Evolutionary conservation across 768 basidiomycete genomes (phyloP).

Genomic region (Kwoniella botswanensis): DNA sequence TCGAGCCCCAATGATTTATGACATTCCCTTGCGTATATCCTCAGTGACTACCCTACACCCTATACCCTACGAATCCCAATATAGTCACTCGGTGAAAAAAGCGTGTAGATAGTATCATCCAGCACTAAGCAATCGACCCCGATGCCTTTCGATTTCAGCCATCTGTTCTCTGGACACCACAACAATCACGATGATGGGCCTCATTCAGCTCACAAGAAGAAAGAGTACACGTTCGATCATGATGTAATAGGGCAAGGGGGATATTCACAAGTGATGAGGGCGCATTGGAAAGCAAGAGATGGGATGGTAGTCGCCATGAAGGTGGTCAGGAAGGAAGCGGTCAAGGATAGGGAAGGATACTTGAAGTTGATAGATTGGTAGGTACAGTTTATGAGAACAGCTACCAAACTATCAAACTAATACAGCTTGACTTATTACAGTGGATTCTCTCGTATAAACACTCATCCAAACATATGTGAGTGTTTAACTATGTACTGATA

Average conservation of each 20-base stretch:
- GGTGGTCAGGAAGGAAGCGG: constrained; percentile 40
- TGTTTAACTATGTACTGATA: neutral
- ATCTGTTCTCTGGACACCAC: neutral
- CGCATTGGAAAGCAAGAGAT: constrained; percentile 26
- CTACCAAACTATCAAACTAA: constrained; percentile 1
- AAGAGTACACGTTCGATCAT: constrained; percentile 18
- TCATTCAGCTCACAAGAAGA: constrained; percentile 17
- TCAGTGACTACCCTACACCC: no score
- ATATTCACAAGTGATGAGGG: constrained; percentile 20
- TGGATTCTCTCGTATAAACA: constrained; percentile 33
- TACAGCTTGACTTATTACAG: neutral
- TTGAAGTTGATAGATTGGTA: constrained; percentile 30
- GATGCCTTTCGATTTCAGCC: constrained; percentile 12
- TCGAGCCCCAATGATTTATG: no score
- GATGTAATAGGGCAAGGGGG: constrained; percentile 16
- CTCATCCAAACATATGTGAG: constrained; percentile 41
- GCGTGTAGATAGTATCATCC: neutral
- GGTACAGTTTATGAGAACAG: neutral
- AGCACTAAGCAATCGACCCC: neutral
- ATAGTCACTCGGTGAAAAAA: no score
- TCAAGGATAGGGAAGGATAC: constrained; percentile 40
- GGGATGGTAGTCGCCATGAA: constrained; percentile 32
- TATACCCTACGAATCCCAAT: no score
- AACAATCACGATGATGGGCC: constrained; percentile 3
- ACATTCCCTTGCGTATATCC: no score